Conservation (phyloP, 148 eudicot genomes). For the Pouteria glomerata region DNA sequence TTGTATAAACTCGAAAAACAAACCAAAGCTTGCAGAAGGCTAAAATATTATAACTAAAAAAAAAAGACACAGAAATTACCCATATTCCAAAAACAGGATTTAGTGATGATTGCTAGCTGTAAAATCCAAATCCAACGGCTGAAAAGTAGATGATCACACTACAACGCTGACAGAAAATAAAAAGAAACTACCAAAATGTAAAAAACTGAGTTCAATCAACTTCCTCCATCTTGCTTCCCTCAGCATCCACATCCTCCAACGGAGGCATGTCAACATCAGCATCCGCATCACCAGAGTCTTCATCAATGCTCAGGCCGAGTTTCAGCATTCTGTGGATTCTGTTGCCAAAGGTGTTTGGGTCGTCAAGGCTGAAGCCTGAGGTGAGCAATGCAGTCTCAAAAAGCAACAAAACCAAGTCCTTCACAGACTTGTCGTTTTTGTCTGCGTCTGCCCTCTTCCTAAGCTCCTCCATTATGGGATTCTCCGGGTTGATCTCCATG, state of each 20-base stretch:
- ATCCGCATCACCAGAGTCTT: slow-evolving; percentile 17
- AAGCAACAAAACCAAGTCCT: slow-evolving; percentile 11
- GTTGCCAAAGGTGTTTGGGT: slow-evolving; percentile 21
- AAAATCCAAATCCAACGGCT: too few relatives aligned
- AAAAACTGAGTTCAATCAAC: slow-evolving; percentile 1
- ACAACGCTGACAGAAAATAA: too few relatives aligned
- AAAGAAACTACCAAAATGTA: not conserved
- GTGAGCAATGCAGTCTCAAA: slow-evolving; percentile 21
- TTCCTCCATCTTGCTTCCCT: slow-evolving; percentile 24
- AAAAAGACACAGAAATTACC: too few relatives aligned
- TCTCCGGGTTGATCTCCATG: slow-evolving; percentile 10
- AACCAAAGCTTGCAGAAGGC: too few relatives aligned
- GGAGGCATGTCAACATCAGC: slow-evolving; percentile 17
- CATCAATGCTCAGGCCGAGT: slow-evolving; percentile 22
- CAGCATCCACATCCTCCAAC: slow-evolving; percentile 18
- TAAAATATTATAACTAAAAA: too few relatives aligned
- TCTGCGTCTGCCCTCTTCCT: slow-evolving; percentile 4
- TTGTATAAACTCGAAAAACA: too few relatives aligned
- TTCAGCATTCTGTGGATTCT: slow-evolving; percentile 22
- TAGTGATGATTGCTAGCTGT: too few relatives aligned
- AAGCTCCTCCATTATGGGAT: slow-evolving; percentile 14
- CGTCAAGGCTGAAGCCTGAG: slow-evolving; percentile 20
- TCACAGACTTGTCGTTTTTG: slow-evolving; percentile 8
- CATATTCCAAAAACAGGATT: too few relatives aligned
- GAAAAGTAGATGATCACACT: too few relatives aligned